A percentile compares a stretch with the other conserved stretches of the same genome.
Evolutionary conservation across 345 rosid genomes (phyloP).

Genomic region (Zanthoxylum bungeanum): DNA sequence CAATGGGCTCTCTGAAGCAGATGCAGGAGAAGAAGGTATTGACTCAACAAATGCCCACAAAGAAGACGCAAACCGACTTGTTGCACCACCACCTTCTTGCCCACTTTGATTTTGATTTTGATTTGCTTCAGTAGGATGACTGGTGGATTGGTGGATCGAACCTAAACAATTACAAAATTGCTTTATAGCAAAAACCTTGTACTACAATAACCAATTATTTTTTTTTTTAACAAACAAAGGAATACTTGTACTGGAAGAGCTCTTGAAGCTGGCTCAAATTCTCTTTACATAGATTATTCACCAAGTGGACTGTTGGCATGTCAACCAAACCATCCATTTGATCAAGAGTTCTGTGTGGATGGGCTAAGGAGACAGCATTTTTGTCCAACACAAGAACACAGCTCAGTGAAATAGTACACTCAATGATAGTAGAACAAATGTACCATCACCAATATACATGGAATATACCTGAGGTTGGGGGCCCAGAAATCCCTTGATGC

Average conservation of each 20-base stretch:
- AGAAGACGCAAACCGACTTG: constrained; percentile 57
- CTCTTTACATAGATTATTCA: constrained; percentile 32
- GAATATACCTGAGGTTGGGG: constrained; percentile 46
- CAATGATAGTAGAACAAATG: constrained; percentile 12
- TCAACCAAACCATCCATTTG: constrained; percentile 42
- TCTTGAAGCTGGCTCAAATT: constrained; percentile 45
- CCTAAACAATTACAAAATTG: constrained; percentile 43
- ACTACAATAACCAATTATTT: neutral
- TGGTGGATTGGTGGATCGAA: constrained; percentile 14
- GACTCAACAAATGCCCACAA: constrained; percentile 81
- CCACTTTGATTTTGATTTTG: constrained; percentile 33
- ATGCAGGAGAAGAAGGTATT: constrained; percentile 80
- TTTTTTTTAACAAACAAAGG: constrained; percentile 1
- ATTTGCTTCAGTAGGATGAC: constrained; percentile 16
- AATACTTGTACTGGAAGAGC: constrained; percentile 48
- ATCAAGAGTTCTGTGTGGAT: constrained; percentile 45
- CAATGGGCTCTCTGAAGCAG: constrained; percentile 69
- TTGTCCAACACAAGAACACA: constrained; percentile 31
- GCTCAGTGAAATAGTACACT: constrained; percentile 26
- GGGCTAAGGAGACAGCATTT: constrained; percentile 40
- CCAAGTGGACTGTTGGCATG: constrained; percentile 35
- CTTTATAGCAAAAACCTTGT: constrained; percentile 13
- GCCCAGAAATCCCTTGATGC: constrained; percentile 14
- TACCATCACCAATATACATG: constrained; percentile 1
- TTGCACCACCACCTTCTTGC: constrained; percentile 26